Percentiles rank a stretch among this genome's conserved stretches.
Conservation (phyloP, 768 basidiomycete species). For the Inosperma sp. region DNA sequence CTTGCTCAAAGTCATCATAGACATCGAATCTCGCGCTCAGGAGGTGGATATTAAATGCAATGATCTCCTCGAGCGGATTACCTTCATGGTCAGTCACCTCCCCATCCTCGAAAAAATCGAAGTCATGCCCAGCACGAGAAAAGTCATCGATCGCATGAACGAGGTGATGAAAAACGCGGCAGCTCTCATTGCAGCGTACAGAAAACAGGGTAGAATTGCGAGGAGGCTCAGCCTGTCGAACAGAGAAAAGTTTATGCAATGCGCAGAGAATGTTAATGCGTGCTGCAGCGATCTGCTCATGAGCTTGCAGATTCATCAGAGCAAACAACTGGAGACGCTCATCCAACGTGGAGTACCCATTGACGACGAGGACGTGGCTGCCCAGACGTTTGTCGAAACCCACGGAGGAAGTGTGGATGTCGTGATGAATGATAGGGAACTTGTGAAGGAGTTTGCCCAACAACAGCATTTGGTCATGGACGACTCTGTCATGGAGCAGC, state of each 20-base stretch:
- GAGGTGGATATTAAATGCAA: conserved; percentile 39
- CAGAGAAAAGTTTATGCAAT: conserved; percentile 33
- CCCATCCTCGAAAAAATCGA: conserved; percentile 31
- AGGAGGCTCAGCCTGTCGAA: conserved; percentile 37
- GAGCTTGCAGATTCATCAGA: conserved; percentile 41
- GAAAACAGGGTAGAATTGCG: conserved; percentile 33
- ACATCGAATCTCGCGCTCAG: conserved; percentile 33
- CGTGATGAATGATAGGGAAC: conserved; percentile 31
- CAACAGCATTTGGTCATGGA: conserved; percentile 35
- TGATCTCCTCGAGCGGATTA: conserved; percentile 39
- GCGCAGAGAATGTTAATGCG: conserved; percentile 28
- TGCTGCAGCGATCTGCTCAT: conserved; percentile 37
- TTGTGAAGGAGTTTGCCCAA: conserved; percentile 36
- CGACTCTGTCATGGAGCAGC: conserved; percentile 38
- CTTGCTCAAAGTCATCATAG: conserved; percentile 37
- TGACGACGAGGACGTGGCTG: conserved; percentile 35
- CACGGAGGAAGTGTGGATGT: conserved; percentile 36
- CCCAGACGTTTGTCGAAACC: conserved; percentile 29
- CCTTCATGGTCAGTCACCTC: conserved; percentile 40
- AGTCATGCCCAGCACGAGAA: conserved; percentile 30
- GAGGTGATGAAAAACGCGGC: conserved; percentile 36
- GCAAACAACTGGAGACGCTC: conserved; percentile 31
- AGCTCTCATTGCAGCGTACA: conserved; percentile 36
- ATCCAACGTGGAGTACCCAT: conserved; percentile 34
- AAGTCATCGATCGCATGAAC: conserved; percentile 37